Conservation (phyloP, 768 basidiomycete genomes). For the Artomyces pyxidatus region DNA sequence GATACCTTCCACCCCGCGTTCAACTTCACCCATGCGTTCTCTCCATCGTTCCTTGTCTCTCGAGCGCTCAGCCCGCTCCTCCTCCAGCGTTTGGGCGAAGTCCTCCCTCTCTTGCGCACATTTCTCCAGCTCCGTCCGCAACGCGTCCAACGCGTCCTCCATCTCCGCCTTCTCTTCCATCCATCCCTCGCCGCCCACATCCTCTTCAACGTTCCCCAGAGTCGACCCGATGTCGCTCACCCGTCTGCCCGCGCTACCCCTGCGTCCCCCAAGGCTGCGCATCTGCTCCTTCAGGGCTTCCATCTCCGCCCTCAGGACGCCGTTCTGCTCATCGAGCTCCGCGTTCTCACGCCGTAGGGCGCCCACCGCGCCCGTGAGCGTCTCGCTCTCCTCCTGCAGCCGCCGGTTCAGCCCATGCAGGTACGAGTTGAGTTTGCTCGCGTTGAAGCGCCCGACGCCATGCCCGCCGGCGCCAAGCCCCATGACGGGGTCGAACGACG, state of each 20-base stretch:
- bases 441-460: slow-evolving; percentile 75
- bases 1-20: slow-evolving; percentile 60
- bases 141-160: slow-evolving; percentile 26
- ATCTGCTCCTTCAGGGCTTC: slow-evolving; percentile 13
- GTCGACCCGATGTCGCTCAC: slow-evolving; percentile 42
- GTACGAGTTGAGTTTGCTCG: slow-evolving; percentile 78
- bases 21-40: slow-evolving; percentile 62
- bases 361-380: slow-evolving; percentile 45
- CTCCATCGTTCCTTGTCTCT: slow-evolving; percentile 66
- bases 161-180: slow-evolving; percentile 60
- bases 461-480: slow-evolving; percentile 60
- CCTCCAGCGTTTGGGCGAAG: slow-evolving; percentile 37
- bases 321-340: slow-evolving; percentile 13
- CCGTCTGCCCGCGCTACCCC: slow-evolving; percentile 32
- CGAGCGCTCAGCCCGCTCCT: slow-evolving; percentile 49
- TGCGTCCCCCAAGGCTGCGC: slow-evolving; percentile 22
- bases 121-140: slow-evolving; percentile 30
- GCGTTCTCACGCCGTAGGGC: slow-evolving; percentile 40
- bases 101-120: slow-evolving; percentile 28
- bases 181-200: slow-evolving; percentile 57
- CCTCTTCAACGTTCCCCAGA: slow-evolving; percentile 57
- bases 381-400: slow-evolving; percentile 80
- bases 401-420: slow-evolving; percentile 78
- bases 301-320: slow-evolving; percentile 8
- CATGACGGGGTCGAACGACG: slow-evolving; percentile 80